Base-by-base conservation (phyloP, 495 filamentous ascomycete species). In the Cudoniella acicularis region DNA sequence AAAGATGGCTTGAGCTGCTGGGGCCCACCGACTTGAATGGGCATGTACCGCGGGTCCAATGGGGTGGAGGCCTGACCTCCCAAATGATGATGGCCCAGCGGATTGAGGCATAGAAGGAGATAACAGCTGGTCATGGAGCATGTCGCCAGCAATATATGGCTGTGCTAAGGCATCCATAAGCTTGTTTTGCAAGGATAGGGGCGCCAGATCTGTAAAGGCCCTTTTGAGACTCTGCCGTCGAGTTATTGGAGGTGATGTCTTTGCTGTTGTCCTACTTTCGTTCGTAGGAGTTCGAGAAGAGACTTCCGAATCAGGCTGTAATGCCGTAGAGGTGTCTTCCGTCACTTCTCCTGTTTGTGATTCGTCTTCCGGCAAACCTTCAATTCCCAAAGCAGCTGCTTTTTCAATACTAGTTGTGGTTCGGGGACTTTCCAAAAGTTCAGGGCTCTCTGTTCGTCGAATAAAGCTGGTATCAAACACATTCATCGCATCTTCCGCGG, bases 1-100 rank as follows among this genome's bases (percentile, higher is more conserved):
- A 67, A 98, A 98, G 51, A 98, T 95, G 41, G 94, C 94, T 73
- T 98, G 95, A 17, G 91, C 88, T 25, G 92, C 89, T 8, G 92
- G 92, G 8, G 88, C 87, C 85, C 87, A 96, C 68, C 95, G 87
- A 68, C 86, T 93, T 57, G 90, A 84, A 73, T 97, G 92, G 21
- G 88, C 89, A 68, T 92, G 90, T 23, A 90, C 79, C 24, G 80
- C 74, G 17, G 73, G 66, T 2, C 74, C 68, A 10, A 76, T 26
- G 30, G 64, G 67, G 56, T 69, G 67, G 23, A 68, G 63, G 2
- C 71, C 60, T 11, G 75, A 62, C 6, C 64, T 54, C 52, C 59
- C 61, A 40, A 61, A 62, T 43, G 56, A 52, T 13, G 71, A 62
- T 4, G 69, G 40, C 2, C 67, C 49, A 16, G 76, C 73, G 45